Percentiles rank a stretch among this genome's conserved stretches.
Conservation (phyloP, 192 early-diverging fungal genomes). For the Backusella sp. region DNA sequence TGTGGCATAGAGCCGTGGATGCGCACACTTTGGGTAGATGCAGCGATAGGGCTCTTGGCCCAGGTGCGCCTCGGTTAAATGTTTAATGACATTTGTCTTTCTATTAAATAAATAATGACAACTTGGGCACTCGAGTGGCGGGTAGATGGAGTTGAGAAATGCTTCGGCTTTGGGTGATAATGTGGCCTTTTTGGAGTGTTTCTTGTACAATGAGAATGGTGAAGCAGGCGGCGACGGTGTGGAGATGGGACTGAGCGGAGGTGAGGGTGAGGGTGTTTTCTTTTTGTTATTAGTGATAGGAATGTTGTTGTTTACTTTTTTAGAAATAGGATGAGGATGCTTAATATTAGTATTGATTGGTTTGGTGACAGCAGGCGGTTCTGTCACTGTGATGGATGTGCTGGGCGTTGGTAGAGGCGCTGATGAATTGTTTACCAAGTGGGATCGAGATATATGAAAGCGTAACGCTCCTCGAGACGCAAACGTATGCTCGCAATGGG, state of each 20-base stretch:
- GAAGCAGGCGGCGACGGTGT: conserved; percentile 2
- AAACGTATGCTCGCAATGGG: conserved; percentile 28
- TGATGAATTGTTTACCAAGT: conserved; percentile 15
- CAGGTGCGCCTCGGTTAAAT: conserved; percentile 24
- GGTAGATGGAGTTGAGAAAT: conserved; percentile 21
- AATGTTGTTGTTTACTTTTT: not conserved
- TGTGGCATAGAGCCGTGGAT: conserved; percentile 36
- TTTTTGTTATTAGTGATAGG: not conserved
- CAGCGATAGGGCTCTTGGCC: conserved; percentile 35
- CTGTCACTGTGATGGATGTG: not conserved
- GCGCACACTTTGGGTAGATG: conserved; percentile 23
- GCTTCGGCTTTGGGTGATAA: conserved; percentile 12
- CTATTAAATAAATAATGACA: conserved; percentile 25
- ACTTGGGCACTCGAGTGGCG: conserved; percentile 31
- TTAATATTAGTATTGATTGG: not conserved
- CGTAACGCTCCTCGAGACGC: conserved; percentile 25
- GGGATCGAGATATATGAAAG: conserved; percentile 31
- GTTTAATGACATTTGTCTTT: conserved; percentile 35
- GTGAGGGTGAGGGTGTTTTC: not conserved
- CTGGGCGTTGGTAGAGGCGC: not conserved
- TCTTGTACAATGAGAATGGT: not conserved
- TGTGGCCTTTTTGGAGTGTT: conserved; percentile 7
- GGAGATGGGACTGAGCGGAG: not conserved
- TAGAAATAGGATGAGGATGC: not conserved
- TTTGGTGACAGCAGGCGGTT: not conserved